Conservation (phyloP, 345 rosid genomes). For the Melaleuca quinquenervia region DNA sequence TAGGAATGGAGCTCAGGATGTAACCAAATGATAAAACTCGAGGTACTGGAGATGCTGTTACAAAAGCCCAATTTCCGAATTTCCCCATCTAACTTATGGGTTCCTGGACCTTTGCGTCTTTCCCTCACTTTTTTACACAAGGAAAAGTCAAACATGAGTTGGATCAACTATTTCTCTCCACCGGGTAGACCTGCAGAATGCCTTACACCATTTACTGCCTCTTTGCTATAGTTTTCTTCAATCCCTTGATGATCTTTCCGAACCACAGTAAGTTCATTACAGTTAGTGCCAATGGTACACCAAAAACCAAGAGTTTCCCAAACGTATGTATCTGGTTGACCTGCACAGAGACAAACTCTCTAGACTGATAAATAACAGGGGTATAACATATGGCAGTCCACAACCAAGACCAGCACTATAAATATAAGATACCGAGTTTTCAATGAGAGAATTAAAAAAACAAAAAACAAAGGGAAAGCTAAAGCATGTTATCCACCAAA, state of each 20-base stretch:
- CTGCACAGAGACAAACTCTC: slow-evolving; percentile 4
- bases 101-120: not conserved
- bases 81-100: not conserved
- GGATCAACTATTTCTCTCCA: not conserved
- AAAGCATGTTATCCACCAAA: not conserved
- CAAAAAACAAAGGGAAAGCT: not conserved
- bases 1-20: not conserved
- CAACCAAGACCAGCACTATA: not conserved
- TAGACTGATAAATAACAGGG: not conserved
- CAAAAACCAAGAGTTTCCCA: slow-evolving; percentile 17
- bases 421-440: not conserved
- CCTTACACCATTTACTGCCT: slow-evolving; percentile 19
- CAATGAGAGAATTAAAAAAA: not conserved
- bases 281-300: slow-evolving; percentile 25
- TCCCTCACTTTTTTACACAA: not conserved
- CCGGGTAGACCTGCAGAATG: not conserved
- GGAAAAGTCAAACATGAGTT: not conserved
- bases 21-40: not conserved
- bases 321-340: slow-evolving; percentile 19
- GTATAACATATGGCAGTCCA: not conserved
- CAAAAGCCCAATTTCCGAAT: not conserved
- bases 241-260: slow-evolving; percentile 43
- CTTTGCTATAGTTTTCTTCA: slow-evolving; percentile 45
- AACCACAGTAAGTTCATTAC: slow-evolving; percentile 53
- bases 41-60: not conserved